These are phyloP conservation scores for Pistacia integerrima DNA, from an alignment of 345 rosid genomes.

Conservation along the genomic window DNA sequence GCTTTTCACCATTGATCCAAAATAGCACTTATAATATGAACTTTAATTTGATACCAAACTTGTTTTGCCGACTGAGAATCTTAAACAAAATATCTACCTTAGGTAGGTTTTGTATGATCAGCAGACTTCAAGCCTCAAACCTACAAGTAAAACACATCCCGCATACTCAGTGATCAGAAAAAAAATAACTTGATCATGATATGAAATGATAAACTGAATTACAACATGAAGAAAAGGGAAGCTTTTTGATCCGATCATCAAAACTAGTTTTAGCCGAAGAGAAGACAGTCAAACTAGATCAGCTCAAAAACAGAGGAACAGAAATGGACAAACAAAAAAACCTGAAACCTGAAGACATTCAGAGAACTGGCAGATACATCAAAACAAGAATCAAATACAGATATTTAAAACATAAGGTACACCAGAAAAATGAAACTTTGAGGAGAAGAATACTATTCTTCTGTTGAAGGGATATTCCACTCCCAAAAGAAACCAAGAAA, in stretches of 20 bases:
- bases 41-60: conserved; percentile 8
- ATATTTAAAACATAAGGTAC: background rate
- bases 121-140: conserved; percentile 52
- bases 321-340: conserved; percentile 17
- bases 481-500: conserved; percentile 41
- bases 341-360: conserved; percentile 10
- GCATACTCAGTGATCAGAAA: background rate
- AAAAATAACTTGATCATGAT: background rate
- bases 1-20: conserved; percentile 24
- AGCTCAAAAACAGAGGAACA: conserved; percentile 12
- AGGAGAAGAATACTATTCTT: conserved; percentile 43
- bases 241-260: conserved; percentile 18
- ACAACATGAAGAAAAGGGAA: background rate
- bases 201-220: background rate
- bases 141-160: conserved; percentile 38
- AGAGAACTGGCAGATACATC: conserved; percentile 16
- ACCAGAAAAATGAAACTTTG: conserved; percentile 34
- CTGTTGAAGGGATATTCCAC: conserved; percentile 44
- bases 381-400: background rate
- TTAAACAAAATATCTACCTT: conserved; percentile 30
- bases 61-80: background rate
- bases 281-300: conserved; percentile 21
- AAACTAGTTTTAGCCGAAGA: conserved; percentile 2
- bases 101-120: conserved; percentile 28
- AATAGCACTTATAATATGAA: conserved; percentile 10